Conservation (phyloP, 192 early-diverging fungal genomes). For the Coemansia sp. region DNA sequence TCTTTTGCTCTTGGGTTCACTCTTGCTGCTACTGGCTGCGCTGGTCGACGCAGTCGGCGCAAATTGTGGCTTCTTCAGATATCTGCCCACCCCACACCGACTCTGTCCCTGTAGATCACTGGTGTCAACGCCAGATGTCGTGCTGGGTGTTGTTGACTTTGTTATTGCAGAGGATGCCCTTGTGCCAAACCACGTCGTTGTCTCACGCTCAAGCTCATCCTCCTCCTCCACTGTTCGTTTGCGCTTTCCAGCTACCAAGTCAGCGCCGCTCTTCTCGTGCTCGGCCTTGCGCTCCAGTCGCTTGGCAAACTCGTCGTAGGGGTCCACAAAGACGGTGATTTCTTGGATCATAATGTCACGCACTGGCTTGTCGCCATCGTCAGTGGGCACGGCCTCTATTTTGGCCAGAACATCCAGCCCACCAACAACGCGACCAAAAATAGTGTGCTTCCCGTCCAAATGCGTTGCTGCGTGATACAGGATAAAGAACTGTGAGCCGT, state of each 20-base stretch:
- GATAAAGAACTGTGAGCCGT: constrained; percentile 70
- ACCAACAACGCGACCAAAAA: constrained; percentile 93
- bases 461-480: constrained; percentile 67
- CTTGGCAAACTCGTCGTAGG: constrained; percentile 75
- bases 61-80: constrained; percentile 30
- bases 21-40: neutral
- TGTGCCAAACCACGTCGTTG: constrained; percentile 75
- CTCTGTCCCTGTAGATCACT: neutral
- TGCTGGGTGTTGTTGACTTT: constrained; percentile 17
- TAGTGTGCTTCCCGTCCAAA: constrained; percentile 85
- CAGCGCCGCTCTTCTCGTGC: constrained; percentile 48
- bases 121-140: neutral
- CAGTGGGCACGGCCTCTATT: constrained; percentile 75
- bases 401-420: constrained; percentile 79
- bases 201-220: constrained; percentile 61
- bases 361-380: constrained; percentile 71
- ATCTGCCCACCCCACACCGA: constrained; percentile 24
- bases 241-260: constrained; percentile 46
- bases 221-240: constrained; percentile 47
- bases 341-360: constrained; percentile 75
- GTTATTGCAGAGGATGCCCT: constrained; percentile 26
- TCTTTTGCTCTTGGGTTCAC: constrained; percentile 7
- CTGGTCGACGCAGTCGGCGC: neutral
- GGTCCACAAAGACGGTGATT: constrained; percentile 79
- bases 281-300: constrained; percentile 67